Evolutionary conservation across 2,329 filamentous ascomycete genomes (phyloP).

Genomic region (Alternaria alternata): DNA sequence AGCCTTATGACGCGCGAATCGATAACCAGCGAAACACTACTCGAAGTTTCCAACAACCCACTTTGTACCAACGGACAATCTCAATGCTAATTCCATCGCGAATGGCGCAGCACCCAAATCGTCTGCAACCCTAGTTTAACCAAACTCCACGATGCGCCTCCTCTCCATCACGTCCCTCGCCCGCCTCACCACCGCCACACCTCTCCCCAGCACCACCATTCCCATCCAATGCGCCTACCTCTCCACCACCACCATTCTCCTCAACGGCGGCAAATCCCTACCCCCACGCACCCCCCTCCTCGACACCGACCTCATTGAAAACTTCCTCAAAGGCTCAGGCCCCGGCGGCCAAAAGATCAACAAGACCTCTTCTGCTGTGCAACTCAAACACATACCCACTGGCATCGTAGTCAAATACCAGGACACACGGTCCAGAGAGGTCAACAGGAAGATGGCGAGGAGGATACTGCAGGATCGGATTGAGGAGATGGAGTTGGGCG

Average conservation of each 20-base stretch:
- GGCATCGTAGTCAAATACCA: constrained; percentile 95
- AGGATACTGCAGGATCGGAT: constrained; percentile 76
- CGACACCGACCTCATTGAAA: constrained; percentile 82
- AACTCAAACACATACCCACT: constrained; percentile 88
- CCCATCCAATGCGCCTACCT: constrained; percentile 24
- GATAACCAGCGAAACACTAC: not conserved
- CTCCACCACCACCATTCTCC: constrained; percentile 23
- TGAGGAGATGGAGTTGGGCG: constrained; percentile 78
- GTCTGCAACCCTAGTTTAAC: constrained; percentile 12
- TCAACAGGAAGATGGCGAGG: constrained; percentile 88
- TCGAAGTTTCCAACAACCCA: not conserved
- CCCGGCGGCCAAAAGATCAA: constrained; percentile 99
- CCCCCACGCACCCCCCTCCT: constrained; percentile 79
- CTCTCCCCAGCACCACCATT: not conserved
- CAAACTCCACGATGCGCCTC: constrained; percentile 15
- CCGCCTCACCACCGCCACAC: constrained; percentile 7
- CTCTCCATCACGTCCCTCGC: constrained; percentile 5
- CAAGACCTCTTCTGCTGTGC: constrained; percentile 95
- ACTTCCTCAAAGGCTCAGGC: constrained; percentile 88
- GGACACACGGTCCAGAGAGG: constrained; percentile 82
- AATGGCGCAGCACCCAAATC: not conserved
- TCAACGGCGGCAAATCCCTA: constrained; percentile 31
- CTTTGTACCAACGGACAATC: constrained; percentile 2
- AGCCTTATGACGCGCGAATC: constrained; percentile 6
- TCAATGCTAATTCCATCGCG: constrained; percentile 13